Conservation (phyloP, 495 filamentous ascomycete genomes). For the Trichocladium antarcticum region DNA sequence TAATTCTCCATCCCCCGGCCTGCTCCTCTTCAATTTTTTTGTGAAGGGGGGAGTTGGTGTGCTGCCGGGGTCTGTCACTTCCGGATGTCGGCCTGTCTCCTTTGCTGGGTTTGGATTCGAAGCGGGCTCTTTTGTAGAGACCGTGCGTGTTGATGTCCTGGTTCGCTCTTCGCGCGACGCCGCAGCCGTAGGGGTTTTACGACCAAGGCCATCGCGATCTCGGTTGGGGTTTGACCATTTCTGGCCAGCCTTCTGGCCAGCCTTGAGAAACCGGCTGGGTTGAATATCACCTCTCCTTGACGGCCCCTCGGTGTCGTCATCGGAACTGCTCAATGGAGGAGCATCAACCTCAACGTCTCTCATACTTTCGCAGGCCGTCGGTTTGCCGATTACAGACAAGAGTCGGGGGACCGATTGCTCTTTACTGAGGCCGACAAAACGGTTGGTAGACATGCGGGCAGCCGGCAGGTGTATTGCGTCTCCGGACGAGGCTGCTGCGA, state of each 20-base stretch:
- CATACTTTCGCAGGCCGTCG: not conserved
- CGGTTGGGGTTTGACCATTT: not conserved
- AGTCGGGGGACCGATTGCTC: slow-evolving; percentile 1
- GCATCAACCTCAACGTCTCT: slow-evolving; percentile 1
- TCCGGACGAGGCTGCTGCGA: too few species aligned
- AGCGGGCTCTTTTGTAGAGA: not conserved
- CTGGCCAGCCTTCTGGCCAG: not conserved
- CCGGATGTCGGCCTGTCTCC: not conserved
- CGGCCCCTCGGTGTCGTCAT: not conserved
- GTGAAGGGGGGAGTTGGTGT: not conserved
- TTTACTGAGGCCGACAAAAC: slow-evolving; percentile 8
- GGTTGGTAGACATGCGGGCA: not conserved
- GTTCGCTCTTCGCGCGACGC: not conserved
- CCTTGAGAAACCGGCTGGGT: not conserved
- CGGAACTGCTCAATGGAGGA: slow-evolving; percentile 12
- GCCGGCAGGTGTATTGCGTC: not conserved
- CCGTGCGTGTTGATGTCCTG: not conserved
- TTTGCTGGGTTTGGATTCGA: not conserved
- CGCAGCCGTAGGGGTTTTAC: not conserved
- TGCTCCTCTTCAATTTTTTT: slow-evolving; percentile 5
- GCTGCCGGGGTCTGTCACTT: not conserved
- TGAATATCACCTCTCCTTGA: not conserved
- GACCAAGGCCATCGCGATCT: not conserved
- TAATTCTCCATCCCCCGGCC: not conserved
- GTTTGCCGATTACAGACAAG: not conserved